phyloP scores from a whole-genome alignment of 805 yeast genomes.

The Ogataea trehalophila region DNA sequence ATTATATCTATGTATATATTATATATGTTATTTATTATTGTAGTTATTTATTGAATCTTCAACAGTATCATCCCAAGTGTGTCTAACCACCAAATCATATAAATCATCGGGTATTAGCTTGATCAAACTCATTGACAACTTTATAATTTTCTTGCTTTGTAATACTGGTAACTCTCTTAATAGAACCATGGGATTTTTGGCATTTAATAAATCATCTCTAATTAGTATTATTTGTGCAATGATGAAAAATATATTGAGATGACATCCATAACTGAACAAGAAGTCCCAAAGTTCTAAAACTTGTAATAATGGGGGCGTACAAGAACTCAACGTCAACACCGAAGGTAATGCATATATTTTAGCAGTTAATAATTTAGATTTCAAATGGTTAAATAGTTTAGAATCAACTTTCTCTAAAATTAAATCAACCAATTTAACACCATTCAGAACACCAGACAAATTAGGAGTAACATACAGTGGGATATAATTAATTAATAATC shows the following conservation, averaged over 20 bases:
- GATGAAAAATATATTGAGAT: slow-evolving; percentile 77
- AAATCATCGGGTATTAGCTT: slow-evolving; percentile 66
- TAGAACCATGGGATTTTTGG: slow-evolving; percentile 68
- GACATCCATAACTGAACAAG: slow-evolving; percentile 84
- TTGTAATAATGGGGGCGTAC: slow-evolving; percentile 79
- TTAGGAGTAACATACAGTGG: slow-evolving; percentile 78
- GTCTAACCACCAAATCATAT: slow-evolving; percentile 59
- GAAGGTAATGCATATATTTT: slow-evolving; percentile 85
- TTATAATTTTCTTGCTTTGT: slow-evolving; percentile 69
- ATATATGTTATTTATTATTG: not conserved
- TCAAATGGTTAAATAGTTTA: slow-evolving; percentile 53
- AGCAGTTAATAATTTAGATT: slow-evolving; percentile 66
- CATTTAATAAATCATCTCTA: slow-evolving; percentile 54
- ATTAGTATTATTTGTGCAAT: slow-evolving; percentile 77
- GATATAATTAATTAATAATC: slow-evolving; percentile 55
- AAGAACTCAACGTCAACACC: slow-evolving; percentile 78
- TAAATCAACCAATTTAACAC: slow-evolving; percentile 65
- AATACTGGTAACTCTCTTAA: slow-evolving; percentile 68
- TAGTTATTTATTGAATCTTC: slow-evolving; percentile 24
- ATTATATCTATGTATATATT: not conserved
- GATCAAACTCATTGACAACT: slow-evolving; percentile 73
- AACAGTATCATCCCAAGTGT: slow-evolving; percentile 48
- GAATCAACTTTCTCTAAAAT: slow-evolving; percentile 72
- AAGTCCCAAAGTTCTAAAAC: slow-evolving; percentile 85
- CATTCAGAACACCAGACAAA: slow-evolving; percentile 77